A percentile compares a stretch with the other conserved stretches of the same genome.
phyloP scores from a whole-genome alignment of 2,329 filamentous ascomycete species.

The Colletotrichum endophyticum region DNA sequence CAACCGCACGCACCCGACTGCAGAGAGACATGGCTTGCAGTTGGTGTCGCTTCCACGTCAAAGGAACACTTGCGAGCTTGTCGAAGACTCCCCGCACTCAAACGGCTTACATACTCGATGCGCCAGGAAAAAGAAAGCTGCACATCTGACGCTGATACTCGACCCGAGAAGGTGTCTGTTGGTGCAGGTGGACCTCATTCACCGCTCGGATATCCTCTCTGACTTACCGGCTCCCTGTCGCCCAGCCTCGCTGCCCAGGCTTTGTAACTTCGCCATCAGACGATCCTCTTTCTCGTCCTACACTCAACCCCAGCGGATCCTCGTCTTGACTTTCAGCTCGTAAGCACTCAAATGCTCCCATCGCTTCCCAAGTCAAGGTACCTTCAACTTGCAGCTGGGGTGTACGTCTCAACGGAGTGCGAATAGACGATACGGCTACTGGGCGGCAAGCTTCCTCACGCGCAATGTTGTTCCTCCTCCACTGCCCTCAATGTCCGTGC shows the following conservation, averaged over 20 bases:
- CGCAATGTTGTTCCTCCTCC: not conserved
- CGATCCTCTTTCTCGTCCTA: not conserved
- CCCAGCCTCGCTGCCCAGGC: not conserved
- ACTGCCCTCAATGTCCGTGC: not conserved
- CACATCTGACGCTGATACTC: not conserved
- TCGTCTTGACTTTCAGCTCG: not conserved
- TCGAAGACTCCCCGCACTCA: not conserved
- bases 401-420: not conserved
- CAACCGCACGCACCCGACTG: not conserved
- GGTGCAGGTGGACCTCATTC: not conserved
- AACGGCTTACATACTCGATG: not conserved
- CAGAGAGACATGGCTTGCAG: not conserved
- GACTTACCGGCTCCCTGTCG: not conserved
- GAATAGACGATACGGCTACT: not conserved
- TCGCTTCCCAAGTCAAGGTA: not conserved
- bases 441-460: not conserved
- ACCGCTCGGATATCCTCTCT: not conserved
- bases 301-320: not conserved
- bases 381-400: not conserved
- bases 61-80: not conserved
- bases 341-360: not conserved
- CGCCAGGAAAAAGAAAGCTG: not conserved
- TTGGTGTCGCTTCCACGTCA: not conserved
- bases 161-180: not conserved
- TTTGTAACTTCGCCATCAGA: not conserved